Percentiles rank a stretch among this genome's conserved stretches.
These are phyloP conservation scores for Moesziomyces aphidis DNA, from an alignment of 1,284 basidiomycete species.

Conservation along the genomic window DNA sequence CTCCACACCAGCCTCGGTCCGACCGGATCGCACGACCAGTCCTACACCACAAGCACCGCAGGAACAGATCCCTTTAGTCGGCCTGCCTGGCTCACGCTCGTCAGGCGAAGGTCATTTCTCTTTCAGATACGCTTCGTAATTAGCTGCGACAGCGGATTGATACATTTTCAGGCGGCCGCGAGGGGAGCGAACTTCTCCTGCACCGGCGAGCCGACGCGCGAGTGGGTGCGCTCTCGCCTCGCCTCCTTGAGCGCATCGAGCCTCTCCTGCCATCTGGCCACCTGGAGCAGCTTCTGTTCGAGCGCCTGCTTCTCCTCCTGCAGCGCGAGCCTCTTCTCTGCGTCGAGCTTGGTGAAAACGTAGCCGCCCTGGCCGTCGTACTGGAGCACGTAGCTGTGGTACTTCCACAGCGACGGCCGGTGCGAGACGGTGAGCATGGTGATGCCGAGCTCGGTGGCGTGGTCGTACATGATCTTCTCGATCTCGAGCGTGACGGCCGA, in stretches of 20 bases:
- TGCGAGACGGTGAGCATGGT: conserved; percentile 68
- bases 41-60: no score
- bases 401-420: conserved; percentile 86
- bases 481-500: conserved; percentile 91
- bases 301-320: conserved; percentile 84
- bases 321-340: conserved; percentile 87
- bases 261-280: conserved; percentile 82
- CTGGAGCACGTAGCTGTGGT: conserved; percentile 88
- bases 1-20: conserved; percentile 8
- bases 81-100: no score
- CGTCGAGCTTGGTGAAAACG: conserved; percentile 86
- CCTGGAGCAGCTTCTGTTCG: conserved; percentile 69
- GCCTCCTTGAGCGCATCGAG: conserved; percentile 76
- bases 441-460: conserved; percentile 75
- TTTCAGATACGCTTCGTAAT: neutral
- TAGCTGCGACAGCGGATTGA: neutral
- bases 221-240: conserved; percentile 27
- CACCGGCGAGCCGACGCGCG: conserved; percentile 16
- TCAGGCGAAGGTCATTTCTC: no score
- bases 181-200: conserved; percentile 23
- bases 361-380: conserved; percentile 72
- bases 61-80: no score
- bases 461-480: conserved; percentile 94
- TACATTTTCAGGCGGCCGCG: conserved; percentile 19
- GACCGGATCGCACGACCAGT: neutral